Evolutionary conservation across 768 basidiomycete genomes (phyloP), one percentile per base, ranked within the genome.

Genomic region (Favolaschia claudopus): DNA sequence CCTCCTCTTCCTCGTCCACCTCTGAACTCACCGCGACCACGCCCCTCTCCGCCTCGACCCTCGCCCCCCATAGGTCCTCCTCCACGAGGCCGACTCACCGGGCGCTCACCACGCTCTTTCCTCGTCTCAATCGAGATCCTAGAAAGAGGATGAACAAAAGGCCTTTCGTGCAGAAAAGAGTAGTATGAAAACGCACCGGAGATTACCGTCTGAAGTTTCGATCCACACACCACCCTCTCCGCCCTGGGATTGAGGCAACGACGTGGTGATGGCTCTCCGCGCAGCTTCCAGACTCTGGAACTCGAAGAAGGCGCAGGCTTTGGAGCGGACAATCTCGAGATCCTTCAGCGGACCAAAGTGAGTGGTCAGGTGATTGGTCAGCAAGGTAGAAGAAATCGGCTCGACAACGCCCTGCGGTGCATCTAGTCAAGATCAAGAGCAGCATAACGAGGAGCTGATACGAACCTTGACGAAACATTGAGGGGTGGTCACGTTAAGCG

Each of bases 231-330:
- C 96, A 53, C 95, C 95, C 62, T 96, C 93, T 33, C 95, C 96
- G 57, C 95, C 95, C 63, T 88, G 86, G 36, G 68, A 58, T 28
- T 76, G 71, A 1, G 87, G 83, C 45, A 97, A 73, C 32, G 86
- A 89, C 4, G 90, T 82, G 25, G 84, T 76, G 70, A 99, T 96
- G 3, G 96, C 96, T 39, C 88, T 85, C 67, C 87, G 83, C n/a
- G 96, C 96, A 34, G 86, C 77, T 2, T 96, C 95, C 56, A 96
- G 73, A 1, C 77, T 76, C 22, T 69, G 72, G 79, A 96, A 99
- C 74, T 98, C 96, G 68, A 97, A 80, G 85, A 99, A 98, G 1
- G 95, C 96, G 69, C 96, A 98, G 0, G 92, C 93, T 73, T 93
- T 96, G 70, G 69, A 72, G 62, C 91, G 91, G 37, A 96, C 89